phyloP scores from a whole-genome alignment of 768 basidiomycete species.

The Auricularia sp. region DNA sequence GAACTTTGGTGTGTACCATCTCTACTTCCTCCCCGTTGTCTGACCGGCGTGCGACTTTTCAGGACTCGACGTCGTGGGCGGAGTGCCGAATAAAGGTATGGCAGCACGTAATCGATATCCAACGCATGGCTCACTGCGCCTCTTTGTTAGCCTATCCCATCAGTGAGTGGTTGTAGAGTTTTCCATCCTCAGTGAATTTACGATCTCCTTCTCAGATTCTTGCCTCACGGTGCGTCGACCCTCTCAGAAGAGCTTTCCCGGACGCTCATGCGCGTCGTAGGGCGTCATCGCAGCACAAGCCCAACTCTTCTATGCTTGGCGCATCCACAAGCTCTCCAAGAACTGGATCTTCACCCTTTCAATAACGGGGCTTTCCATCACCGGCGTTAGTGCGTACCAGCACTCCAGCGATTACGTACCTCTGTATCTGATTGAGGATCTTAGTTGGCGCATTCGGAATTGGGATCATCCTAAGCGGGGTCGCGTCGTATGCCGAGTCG shows the following conservation, averaged over 20 bases:
- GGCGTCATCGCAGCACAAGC: conserved; percentile 2
- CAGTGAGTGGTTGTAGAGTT: neutral
- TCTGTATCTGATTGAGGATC: neutral
- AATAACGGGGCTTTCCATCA: neutral
- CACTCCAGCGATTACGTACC: neutral
- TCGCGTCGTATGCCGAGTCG: neutral
- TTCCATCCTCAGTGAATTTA: neutral
- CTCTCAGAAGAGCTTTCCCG: neutral
- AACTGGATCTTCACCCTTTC: neutral
- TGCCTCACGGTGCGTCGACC: neutral
- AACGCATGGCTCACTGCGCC: too few relatives aligned
- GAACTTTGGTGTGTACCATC: neutral
- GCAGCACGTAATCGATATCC: too few relatives aligned
- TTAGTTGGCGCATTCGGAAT: neutral
- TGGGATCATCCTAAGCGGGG: neutral
- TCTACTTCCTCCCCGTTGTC: neutral
- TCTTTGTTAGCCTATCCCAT: neutral
- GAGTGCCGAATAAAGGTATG: neutral
- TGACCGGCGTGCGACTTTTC: neutral
- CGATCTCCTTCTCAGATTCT: neutral
- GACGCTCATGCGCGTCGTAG: neutral
- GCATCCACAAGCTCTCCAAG: conserved; percentile 4
- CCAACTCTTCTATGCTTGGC: conserved; percentile 8
- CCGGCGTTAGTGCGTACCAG: neutral
- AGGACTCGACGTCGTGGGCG: neutral